Evolutionary conservation across 1,284 basidiomycete species (phyloP).

Genomic region (Puccinia brachypodii): DNA sequence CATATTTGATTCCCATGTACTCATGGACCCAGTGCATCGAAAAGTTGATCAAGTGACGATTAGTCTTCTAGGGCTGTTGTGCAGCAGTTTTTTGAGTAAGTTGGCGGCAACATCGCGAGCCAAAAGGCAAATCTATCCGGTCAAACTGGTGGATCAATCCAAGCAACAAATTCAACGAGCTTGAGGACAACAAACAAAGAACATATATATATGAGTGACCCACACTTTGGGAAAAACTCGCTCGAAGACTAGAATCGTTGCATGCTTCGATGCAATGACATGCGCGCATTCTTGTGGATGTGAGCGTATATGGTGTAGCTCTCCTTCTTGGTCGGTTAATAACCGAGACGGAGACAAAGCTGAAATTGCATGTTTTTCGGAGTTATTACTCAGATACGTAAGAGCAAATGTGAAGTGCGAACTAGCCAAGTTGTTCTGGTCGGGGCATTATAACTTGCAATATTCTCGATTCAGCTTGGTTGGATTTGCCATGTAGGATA

Average conservation of each 20-base stretch:
- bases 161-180: neutral
- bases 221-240: neutral
- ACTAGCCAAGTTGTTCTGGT: too few relatives aligned
- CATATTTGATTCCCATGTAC: neutral
- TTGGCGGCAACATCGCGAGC: too few relatives aligned
- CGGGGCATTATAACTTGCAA: conserved; percentile 1
- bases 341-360: conserved; percentile 10
- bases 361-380: conserved; percentile 9
- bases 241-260: neutral
- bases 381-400: conserved; percentile 13
- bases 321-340: conserved; percentile 15
- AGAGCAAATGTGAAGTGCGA: neutral
- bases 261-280: neutral
- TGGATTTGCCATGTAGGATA: conserved; percentile 19
- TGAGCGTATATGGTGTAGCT: neutral
- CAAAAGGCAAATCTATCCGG: neutral
- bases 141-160: neutral
- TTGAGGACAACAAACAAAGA: neutral
- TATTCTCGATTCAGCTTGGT: neutral
- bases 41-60: too few relatives aligned
- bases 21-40: too few relatives aligned
- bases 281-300: neutral
- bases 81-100: too few relatives aligned
- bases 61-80: too few relatives aligned
- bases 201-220: neutral